These are phyloP conservation scores for Bryoglossum gracile DNA, from an alignment of 495 filamentous ascomycete species.

Conservation along the genomic window DNA sequence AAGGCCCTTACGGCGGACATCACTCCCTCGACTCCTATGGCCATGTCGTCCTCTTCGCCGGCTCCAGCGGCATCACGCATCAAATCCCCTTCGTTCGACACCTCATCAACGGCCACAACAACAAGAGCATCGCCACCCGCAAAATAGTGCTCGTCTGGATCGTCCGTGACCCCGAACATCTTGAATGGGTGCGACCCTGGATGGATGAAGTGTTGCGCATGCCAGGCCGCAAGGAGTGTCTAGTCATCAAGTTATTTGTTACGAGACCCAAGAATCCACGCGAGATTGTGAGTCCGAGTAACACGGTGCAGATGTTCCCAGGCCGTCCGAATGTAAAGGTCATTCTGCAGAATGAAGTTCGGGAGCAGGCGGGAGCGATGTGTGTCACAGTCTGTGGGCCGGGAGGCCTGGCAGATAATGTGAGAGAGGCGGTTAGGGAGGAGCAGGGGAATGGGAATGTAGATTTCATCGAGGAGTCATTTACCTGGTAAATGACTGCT, in stretches of 20 bases:
- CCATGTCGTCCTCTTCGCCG: constrained; percentile 81
- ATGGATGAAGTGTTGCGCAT: constrained; percentile 81
- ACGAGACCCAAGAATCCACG: constrained; percentile 69
- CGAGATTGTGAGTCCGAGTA: constrained; percentile 61
- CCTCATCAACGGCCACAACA: constrained; percentile 64
- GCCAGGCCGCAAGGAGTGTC: constrained; percentile 66
- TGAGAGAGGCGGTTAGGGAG: constrained; percentile 63
- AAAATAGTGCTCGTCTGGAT: constrained; percentile 83
- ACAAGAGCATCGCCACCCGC: constrained; percentile 70
- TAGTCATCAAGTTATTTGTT: constrained; percentile 81
- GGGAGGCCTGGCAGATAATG: constrained; percentile 75
- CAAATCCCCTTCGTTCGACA: constrained; percentile 83
- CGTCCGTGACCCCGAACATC: constrained; percentile 74
- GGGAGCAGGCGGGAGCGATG: constrained; percentile 76
- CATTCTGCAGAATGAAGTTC: constrained; percentile 67
- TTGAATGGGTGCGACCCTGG: constrained; percentile 92
- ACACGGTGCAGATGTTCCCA: constrained; percentile 76
- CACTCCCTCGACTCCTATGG: constrained; percentile 85
- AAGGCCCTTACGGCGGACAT: constrained; percentile 83
- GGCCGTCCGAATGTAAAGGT: constrained; percentile 76
- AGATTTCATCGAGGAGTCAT: constrained; percentile 82
- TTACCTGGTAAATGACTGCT: constrained; percentile 60
- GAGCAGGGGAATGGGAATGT: constrained; percentile 57
- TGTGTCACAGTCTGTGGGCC: constrained; percentile 87
- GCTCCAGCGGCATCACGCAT: constrained; percentile 90